These are phyloP conservation scores for Blyttiomyces sp. DNA, from an alignment of 371 early-diverging fungal genomes.

Conservation along the genomic window DNA sequence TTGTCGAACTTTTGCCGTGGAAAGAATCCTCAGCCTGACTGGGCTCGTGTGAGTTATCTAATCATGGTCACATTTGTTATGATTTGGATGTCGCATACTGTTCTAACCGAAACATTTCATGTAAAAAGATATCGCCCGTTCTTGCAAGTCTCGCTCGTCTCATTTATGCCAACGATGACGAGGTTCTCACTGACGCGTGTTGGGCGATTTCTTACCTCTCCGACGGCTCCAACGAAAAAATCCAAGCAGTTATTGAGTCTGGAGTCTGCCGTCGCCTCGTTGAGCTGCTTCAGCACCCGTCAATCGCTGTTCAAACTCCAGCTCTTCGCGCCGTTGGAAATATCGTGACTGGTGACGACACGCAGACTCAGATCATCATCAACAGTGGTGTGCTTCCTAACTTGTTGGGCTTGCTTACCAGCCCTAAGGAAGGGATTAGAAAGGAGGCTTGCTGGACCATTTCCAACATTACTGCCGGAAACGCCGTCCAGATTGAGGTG, in stretches of 20 bases:
- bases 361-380: constrained; percentile 95
- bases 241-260: constrained; percentile 94
- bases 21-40: constrained; percentile 93
- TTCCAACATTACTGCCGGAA: constrained; percentile 99
- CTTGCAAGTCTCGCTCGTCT: constrained; percentile 87
- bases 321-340: constrained; percentile 98
- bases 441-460: constrained; percentile 99
- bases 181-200: constrained; percentile 97
- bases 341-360: constrained; percentile 98
- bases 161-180: constrained; percentile 87
- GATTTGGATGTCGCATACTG: neutral
- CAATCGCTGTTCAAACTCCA: constrained; percentile 91
- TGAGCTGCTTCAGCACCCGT: constrained; percentile 82
- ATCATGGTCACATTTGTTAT: too few species aligned
- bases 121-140: constrained; percentile 83
- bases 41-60: constrained; percentile 67
- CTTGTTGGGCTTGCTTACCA: constrained; percentile 74
- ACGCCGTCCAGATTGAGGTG: constrained; percentile 86
- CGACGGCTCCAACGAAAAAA: constrained; percentile 92
- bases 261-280: constrained; percentile 92
- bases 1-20: constrained; percentile 99
- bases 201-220: constrained; percentile 99
- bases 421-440: constrained; percentile 89
- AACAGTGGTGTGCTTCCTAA: constrained; percentile 85
- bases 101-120: neutral